phyloP scores from a whole-genome alignment of 768 basidiomycete genomes.

The Leccinum boreale region DNA sequence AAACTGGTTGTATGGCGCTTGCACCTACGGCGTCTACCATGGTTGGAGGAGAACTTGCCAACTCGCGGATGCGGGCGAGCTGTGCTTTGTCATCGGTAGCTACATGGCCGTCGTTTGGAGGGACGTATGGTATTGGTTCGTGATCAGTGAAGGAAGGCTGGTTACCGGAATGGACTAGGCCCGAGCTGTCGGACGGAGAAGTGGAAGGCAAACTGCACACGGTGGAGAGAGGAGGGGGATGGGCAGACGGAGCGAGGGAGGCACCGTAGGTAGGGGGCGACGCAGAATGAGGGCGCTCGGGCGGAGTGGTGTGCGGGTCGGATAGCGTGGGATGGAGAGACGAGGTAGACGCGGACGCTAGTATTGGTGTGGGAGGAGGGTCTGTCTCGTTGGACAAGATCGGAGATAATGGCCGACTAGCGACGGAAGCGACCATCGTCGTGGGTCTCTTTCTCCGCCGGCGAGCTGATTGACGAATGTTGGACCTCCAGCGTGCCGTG shows the following conservation, averaged over 20 bases:
- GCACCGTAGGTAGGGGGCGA: conserved; percentile 47
- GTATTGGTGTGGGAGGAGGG: conserved; percentile 4
- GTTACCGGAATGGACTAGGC: conserved; percentile 4
- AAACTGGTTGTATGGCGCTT: conserved; percentile 29
- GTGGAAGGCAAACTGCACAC: conserved; percentile 5
- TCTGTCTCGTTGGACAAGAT: background rate
- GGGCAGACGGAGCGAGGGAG: conserved; percentile 19
- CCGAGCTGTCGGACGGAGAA: conserved; percentile 11
- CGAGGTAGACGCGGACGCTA: background rate
- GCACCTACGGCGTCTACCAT: conserved; percentile 13
- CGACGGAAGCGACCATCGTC: background rate
- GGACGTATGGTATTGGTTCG: conserved; percentile 28
- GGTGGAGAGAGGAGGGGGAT: conserved; percentile 1
- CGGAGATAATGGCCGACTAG: conserved; percentile 21
- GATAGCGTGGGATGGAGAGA: background rate
- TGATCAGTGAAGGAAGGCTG: conserved; percentile 4
- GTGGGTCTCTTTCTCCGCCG: conserved; percentile 41
- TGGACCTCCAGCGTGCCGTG: conserved; percentile 65
- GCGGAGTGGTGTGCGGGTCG: conserved; percentile 2
- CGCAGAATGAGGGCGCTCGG: conserved; percentile 20
- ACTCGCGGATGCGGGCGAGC: conserved; percentile 49
- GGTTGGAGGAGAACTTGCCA: conserved; percentile 52
- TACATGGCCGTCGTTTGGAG: conserved; percentile 49
- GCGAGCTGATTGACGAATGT: conserved; percentile 57
- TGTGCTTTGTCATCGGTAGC: conserved; percentile 63